These are phyloP conservation scores for Pseudopediastrum boryanum DNA, from an alignment of 139 green algal species.

Conservation along the genomic window DNA sequence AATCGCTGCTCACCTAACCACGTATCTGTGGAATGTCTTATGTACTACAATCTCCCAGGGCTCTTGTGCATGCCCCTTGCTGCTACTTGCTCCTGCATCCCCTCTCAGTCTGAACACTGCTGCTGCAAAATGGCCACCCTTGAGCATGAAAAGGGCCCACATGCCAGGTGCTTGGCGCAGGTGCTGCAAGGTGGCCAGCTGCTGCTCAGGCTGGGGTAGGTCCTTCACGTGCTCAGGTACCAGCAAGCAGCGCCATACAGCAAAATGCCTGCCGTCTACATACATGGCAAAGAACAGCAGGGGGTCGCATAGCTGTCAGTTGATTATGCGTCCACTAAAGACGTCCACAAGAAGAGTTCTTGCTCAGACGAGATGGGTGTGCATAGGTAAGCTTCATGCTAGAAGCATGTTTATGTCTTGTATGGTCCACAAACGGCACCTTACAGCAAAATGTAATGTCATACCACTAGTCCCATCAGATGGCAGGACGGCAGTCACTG, in stretches of 20 bases:
- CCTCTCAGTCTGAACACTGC: conserved; percentile 59
- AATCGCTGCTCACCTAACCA: conserved; percentile 71
- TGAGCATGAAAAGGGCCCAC: conserved; percentile 51
- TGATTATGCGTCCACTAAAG: too few relatives aligned
- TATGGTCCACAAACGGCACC: too few relatives aligned
- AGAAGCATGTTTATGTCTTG: too few relatives aligned
- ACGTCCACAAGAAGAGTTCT: too few relatives aligned
- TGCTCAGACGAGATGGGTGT: too few relatives aligned
- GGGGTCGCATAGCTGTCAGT: too few relatives aligned
- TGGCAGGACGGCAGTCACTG: too few relatives aligned
- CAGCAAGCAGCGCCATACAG: conserved; percentile 76
- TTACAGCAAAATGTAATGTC: too few relatives aligned
- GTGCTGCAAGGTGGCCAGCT: conserved; percentile 45
- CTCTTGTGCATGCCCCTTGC: conserved; percentile 27
- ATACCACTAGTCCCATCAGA: too few relatives aligned
- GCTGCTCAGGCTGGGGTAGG: conserved; percentile 9
- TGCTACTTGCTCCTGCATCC: conserved; percentile 6
- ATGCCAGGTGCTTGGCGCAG: conserved; percentile 31
- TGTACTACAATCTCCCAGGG: conserved; percentile 67
- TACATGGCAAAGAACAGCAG: too few relatives aligned
- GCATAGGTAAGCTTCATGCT: too few relatives aligned
- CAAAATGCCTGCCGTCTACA: conserved; percentile 56
- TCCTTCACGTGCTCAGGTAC: conserved; percentile 37
- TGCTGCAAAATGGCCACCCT: conserved; percentile 80
- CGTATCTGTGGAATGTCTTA: conserved; percentile 89